Conservation (phyloP, 441 rosid species). For the Croton setiger region DNA sequence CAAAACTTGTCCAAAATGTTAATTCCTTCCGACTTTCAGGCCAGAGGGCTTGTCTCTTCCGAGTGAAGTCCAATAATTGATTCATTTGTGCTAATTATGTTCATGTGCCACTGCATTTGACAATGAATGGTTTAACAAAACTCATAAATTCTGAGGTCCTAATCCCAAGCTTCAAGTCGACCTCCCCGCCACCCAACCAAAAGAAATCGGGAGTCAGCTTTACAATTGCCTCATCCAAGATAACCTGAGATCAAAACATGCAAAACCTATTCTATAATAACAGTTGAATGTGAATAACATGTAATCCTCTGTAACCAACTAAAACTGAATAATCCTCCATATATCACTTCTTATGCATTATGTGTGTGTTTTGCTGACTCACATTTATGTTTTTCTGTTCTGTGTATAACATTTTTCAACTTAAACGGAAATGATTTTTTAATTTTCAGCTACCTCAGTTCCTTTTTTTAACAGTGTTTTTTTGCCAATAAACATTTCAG, state of each 20-base stretch:
- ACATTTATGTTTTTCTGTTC: background rate
- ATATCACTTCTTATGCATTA: background rate
- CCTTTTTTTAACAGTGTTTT: background rate
- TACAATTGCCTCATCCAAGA: slow-evolving; percentile 80
- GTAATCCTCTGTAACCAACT: background rate
- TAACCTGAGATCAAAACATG: slow-evolving; percentile 53
- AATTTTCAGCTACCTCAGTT: background rate
- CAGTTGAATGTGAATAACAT: background rate
- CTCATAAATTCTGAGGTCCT: slow-evolving; percentile 61
- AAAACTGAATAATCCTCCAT: background rate
- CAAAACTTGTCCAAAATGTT: background rate
- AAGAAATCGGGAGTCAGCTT: slow-evolving; percentile 70
- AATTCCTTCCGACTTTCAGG: background rate
- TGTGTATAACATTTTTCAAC: background rate
- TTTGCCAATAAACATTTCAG: background rate
- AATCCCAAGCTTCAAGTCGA: slow-evolving; percentile 80
- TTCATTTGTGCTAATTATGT: slow-evolving; percentile 12
- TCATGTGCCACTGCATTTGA: slow-evolving; percentile 52
- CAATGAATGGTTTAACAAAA: slow-evolving; percentile 61
- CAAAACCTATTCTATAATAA: slow-evolving; percentile 11
- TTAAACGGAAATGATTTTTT: background rate
- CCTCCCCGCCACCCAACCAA: slow-evolving; percentile 91
- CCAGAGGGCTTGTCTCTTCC: background rate
- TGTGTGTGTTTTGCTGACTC: background rate
- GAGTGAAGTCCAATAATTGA: background rate